These are phyloP conservation scores for Coniferiporia weirii DNA, from an alignment of 1,284 basidiomycete species.

Conservation along the genomic window DNA sequence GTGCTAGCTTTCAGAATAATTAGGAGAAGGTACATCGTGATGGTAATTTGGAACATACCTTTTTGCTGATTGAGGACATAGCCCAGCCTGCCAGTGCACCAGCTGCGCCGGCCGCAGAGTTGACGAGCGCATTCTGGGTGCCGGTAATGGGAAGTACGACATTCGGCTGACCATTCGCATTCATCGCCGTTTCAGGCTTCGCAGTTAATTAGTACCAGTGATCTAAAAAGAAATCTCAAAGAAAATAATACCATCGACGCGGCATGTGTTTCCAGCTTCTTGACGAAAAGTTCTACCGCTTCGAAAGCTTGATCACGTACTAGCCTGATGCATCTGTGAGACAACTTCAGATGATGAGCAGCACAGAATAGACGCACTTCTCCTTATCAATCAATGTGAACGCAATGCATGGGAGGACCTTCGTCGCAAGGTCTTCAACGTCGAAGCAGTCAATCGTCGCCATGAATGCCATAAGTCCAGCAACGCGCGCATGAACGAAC, in stretches of 20 bases:
- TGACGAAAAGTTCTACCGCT: slow-evolving; percentile 81
- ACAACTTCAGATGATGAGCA: neutral
- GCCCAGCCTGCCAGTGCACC: slow-evolving; percentile 92
- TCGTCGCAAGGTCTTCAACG: slow-evolving; percentile 81
- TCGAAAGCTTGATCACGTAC: slow-evolving; percentile 95
- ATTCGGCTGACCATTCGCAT: slow-evolving; percentile 34
- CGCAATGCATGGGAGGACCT: slow-evolving; percentile 83
- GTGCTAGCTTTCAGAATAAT: slow-evolving; percentile 45
- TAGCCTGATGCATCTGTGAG: slow-evolving; percentile 40
- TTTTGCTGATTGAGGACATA: slow-evolving; percentile 80
- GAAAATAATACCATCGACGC: slow-evolving; percentile 63
- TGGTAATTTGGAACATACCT: slow-evolving; percentile 35
- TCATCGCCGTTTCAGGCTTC: slow-evolving; percentile 64
- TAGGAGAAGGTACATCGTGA: neutral
- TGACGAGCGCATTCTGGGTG: slow-evolving; percentile 61
- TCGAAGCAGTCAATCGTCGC: slow-evolving; percentile 92
- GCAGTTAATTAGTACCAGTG: too few relatives aligned
- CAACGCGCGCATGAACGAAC: slow-evolving; percentile 91
- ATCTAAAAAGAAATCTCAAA: neutral
- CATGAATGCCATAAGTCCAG: slow-evolving; percentile 94
- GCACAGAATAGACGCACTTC: slow-evolving; percentile 51
- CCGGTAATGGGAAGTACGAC: slow-evolving; percentile 31
- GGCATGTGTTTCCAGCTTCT: slow-evolving; percentile 76
- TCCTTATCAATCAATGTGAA: slow-evolving; percentile 84
- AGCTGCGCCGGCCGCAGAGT: slow-evolving; percentile 84